Conservation (phyloP, 257 asterid species). For the Phtheirospermum japonicum region DNA sequence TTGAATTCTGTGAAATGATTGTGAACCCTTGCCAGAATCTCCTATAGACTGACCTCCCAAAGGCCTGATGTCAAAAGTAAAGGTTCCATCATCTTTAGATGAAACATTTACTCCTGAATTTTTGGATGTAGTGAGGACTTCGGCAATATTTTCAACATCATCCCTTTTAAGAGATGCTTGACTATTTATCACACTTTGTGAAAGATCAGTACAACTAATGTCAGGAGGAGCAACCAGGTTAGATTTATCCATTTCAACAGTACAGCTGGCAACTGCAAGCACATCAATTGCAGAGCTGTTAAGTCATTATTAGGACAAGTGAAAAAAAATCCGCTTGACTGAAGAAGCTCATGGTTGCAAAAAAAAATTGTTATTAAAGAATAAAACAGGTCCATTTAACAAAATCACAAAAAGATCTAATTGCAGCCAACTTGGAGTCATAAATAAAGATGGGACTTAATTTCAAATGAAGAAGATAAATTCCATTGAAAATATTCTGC, state of each 20-base stretch:
- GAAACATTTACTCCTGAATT: slow-evolving; percentile 38
- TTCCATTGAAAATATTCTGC: not conserved
- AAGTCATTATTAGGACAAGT: slow-evolving; percentile 4
- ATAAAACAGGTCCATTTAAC: not conserved
- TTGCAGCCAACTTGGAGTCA: slow-evolving; percentile 13
- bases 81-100: slow-evolving; percentile 50
- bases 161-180: slow-evolving; percentile 28
- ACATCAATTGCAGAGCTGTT: slow-evolving; percentile 21
- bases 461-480: not conserved
- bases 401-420: not conserved
- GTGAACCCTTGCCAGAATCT: slow-evolving; percentile 39
- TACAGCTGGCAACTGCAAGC: slow-evolving; percentile 46
- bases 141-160: slow-evolving; percentile 31
- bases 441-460: not conserved
- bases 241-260: slow-evolving; percentile 38
- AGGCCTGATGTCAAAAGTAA: slow-evolving; percentile 56
- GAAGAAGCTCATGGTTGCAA: slow-evolving; percentile 17
- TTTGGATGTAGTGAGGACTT: slow-evolving; percentile 28
- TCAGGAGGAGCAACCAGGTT: slow-evolving; percentile 31
- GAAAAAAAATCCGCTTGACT: not conserved
- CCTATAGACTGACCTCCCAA: slow-evolving; percentile 46
- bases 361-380: slow-evolving; percentile 16
- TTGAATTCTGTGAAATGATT: slow-evolving; percentile 43
- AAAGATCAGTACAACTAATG: slow-evolving; percentile 32
- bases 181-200: slow-evolving; percentile 34